Conservation (phyloP, 2,329 filamentous ascomycete genomes). For the Colletotrichum sp. region DNA sequence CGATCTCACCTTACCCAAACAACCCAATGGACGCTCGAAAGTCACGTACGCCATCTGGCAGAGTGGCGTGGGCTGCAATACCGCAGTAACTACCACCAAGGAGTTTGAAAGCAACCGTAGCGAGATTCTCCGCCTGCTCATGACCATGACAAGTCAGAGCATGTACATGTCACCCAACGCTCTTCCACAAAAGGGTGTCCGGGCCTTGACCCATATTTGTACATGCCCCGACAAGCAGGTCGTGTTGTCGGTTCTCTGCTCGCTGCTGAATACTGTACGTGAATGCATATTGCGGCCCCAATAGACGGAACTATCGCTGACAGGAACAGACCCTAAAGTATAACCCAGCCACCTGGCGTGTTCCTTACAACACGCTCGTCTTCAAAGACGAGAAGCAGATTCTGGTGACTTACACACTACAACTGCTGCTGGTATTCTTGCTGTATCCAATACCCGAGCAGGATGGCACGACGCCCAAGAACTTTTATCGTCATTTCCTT, state of each 20-base stretch:
- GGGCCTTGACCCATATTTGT: constrained; percentile 86
- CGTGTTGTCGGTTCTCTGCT: constrained; percentile 89
- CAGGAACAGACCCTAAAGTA: constrained; percentile 83
- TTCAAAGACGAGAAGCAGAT: constrained; percentile 91
- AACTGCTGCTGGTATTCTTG: constrained; percentile 84
- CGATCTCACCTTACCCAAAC: constrained; percentile 82
- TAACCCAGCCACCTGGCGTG: constrained; percentile 90
- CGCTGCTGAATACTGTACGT: constrained; percentile 87
- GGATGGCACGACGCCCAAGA: constrained; percentile 73
- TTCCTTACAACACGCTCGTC: constrained; percentile 91
- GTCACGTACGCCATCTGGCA: constrained; percentile 97
- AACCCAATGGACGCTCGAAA: constrained; percentile 74
- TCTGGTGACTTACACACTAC: constrained; percentile 88
- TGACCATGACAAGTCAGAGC: constrained; percentile 87
- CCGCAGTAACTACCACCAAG: constrained; percentile 83
- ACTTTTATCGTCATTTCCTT: constrained; percentile 92
- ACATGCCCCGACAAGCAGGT: constrained; percentile 90
- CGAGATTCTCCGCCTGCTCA: constrained; percentile 84
- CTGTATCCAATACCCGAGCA: constrained; percentile 88
- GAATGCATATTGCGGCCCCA: neutral
- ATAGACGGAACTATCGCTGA: neutral
- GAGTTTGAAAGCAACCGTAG: constrained; percentile 93
- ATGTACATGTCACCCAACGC: constrained; percentile 88
- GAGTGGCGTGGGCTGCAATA: constrained; percentile 95
- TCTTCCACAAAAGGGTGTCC: constrained; percentile 82